A percentile compares a stretch with the other conserved stretches of the same genome.
Evolutionary conservation across 1,139 yeast genomes (phyloP).

Genomic region (Suhomyces guaymorum): DNA sequence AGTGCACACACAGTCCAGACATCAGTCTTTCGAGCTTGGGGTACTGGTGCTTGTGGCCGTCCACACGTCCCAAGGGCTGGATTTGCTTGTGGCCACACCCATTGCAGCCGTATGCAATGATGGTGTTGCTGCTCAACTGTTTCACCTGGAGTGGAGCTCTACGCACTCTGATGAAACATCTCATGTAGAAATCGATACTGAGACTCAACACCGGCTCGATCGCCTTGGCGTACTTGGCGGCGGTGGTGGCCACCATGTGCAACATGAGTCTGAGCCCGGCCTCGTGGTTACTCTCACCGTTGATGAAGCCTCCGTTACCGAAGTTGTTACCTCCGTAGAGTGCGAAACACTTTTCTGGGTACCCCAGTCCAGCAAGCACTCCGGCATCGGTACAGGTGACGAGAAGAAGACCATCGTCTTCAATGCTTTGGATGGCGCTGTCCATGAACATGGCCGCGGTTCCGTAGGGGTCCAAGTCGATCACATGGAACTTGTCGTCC

Average conservation of each 20-base stretch:
- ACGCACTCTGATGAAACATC: conserved; percentile 76
- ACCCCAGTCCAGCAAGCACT: conserved; percentile 91
- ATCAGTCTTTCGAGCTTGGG: conserved; percentile 26
- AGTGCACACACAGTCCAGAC: conserved; percentile 54
- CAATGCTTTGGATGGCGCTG: conserved; percentile 78
- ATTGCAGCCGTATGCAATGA: conserved; percentile 79
- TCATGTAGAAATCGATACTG: conserved; percentile 88
- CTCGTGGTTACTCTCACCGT: conserved; percentile 86
- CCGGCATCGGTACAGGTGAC: conserved; percentile 97
- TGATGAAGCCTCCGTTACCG: conserved; percentile 70
- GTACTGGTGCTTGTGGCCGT: conserved; percentile 35
- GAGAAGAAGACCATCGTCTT: conserved; percentile 78
- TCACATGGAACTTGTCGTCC: conserved; percentile 64
- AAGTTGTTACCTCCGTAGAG: conserved; percentile 72
- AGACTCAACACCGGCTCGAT: conserved; percentile 84
- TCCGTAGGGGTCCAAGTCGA: conserved; percentile 97
- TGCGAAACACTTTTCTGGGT: conserved; percentile 95
- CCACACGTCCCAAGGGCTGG: conserved; percentile 73
- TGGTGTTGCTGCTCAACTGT: conserved; percentile 67
- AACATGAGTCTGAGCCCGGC: conserved; percentile 85
- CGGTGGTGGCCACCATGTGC: conserved; percentile 72
- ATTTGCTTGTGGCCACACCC: conserved; percentile 77
- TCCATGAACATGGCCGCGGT: conserved; percentile 95
- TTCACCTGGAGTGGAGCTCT: conserved; percentile 83
- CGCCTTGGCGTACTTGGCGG: conserved; percentile 83